A percentile compares a stretch with the other conserved stretches of the same genome.
These are phyloP conservation scores for Remersonia thermophila DNA, from an alignment of 2,329 filamentous ascomycete species.

Conservation along the genomic window DNA sequence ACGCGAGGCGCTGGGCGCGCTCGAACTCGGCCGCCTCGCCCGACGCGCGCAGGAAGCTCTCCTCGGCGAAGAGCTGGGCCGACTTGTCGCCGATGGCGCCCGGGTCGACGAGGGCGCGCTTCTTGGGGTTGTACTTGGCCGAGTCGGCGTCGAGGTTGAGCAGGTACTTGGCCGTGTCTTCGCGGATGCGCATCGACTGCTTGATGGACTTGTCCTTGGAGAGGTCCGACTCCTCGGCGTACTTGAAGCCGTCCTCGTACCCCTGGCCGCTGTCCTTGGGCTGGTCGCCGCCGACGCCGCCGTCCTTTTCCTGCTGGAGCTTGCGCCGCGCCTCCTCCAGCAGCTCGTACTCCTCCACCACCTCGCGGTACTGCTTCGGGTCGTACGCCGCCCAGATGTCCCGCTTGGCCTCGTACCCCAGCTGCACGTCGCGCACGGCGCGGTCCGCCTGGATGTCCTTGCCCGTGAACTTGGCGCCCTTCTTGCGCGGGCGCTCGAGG, in stretches of 20 bases:
- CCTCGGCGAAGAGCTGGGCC: constrained; percentile 75
- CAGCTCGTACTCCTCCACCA: constrained; percentile 83
- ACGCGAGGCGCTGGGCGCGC: constrained; percentile 76
- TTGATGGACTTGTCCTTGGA: constrained; percentile 82
- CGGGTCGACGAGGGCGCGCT: constrained; percentile 75
- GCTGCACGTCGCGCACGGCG: constrained; percentile 66
- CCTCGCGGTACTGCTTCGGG: constrained; percentile 66
- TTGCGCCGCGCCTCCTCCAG: constrained; percentile 62
- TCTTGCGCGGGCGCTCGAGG: constrained; percentile 73
- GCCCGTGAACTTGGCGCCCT: constrained; percentile 84
- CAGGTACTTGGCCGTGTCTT: constrained; percentile 95
- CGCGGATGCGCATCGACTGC: constrained; percentile 70
- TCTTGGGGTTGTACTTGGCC: constrained; percentile 96
- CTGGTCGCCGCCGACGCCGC: constrained; percentile 26
- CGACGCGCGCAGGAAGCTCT: constrained; percentile 78
- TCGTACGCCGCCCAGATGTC: constrained; percentile 99
- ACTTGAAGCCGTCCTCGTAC: constrained; percentile 54
- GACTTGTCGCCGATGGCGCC: constrained; percentile 71
- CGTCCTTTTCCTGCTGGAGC: constrained; percentile 18
- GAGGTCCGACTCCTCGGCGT: constrained; percentile 95
- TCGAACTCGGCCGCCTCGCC: constrained; percentile 93
- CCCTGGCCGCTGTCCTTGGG: constrained; percentile 35
- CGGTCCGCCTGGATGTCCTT: constrained; percentile 91
- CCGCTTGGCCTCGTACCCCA: constrained; percentile 94
- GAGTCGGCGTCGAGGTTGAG: constrained; percentile 91